phyloP scores from a whole-genome alignment of 257 asterid genomes.

The Sherardia arvensis region DNA sequence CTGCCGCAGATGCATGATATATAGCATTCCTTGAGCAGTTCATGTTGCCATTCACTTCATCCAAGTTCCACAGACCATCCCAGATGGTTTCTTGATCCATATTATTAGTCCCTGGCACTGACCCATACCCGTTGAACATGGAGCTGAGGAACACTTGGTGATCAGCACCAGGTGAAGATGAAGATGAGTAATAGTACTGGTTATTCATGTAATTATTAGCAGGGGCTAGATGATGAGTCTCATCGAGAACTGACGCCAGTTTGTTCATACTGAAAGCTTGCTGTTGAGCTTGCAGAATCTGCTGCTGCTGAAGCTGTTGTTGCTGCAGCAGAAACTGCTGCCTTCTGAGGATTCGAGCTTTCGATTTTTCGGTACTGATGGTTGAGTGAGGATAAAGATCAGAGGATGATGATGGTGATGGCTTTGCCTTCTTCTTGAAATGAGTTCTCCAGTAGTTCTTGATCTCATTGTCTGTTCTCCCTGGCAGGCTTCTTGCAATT shows the following conservation, averaged over 20 bases:
- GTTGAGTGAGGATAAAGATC: conserved; percentile 3
- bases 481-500: conserved; percentile 76
- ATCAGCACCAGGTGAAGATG: conserved; percentile 8
- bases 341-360: conserved; percentile 38
- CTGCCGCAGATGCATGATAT: conserved; percentile 18
- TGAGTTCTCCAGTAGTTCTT: conserved; percentile 88
- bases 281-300: conserved; percentile 19
- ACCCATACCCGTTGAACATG: conserved; percentile 24
- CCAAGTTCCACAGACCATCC: conserved; percentile 70
- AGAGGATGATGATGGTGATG: conserved; percentile 15
- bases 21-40: conserved; percentile 18
- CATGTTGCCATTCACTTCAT: conserved; percentile 36
- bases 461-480: conserved; percentile 77
- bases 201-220: conserved; percentile 17
- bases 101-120: background rate
- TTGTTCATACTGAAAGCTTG: conserved; percentile 31
- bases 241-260: conserved; percentile 35
- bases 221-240: conserved; percentile 2
- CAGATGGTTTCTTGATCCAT: conserved; percentile 39
- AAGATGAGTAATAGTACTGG: background rate
- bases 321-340: conserved; percentile 59
- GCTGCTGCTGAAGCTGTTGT: conserved; percentile 29
- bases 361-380: conserved; percentile 21
- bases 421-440: conserved; percentile 53
- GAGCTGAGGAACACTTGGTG: conserved; percentile 26